phyloP scores from a whole-genome alignment of 352 stramenopile species.

The Phytophthora quininea region DNA sequence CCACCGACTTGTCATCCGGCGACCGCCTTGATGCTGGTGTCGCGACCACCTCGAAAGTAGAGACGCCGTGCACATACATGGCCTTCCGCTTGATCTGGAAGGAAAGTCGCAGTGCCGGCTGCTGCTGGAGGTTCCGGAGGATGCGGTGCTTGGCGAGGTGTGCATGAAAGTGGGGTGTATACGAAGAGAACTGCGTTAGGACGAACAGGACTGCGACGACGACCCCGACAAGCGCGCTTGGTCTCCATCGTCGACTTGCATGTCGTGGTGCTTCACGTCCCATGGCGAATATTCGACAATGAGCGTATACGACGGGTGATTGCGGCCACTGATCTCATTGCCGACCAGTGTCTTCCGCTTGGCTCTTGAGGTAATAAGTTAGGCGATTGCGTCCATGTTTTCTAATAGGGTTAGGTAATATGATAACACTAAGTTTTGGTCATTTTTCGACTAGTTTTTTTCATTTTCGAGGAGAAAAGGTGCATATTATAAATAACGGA shows the following conservation, averaged over 20 bases:
- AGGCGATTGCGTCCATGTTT: too few relatives aligned
- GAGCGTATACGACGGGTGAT: background rate
- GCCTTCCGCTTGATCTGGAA: constrained; percentile 48
- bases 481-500: too few relatives aligned
- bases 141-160: constrained; percentile 52
- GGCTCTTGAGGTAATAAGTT: too few relatives aligned
- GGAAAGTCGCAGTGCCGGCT: constrained; percentile 40
- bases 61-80: constrained; percentile 42
- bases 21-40: constrained; percentile 29
- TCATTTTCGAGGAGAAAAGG: too few relatives aligned
- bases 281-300: constrained; percentile 1
- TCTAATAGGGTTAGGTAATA: too few relatives aligned
- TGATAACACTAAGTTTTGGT: too few relatives aligned
- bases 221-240: constrained; percentile 8
- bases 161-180: constrained; percentile 41
- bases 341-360: too few relatives aligned
- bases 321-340: background rate
- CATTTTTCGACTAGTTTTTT: too few relatives aligned
- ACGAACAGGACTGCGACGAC: constrained; percentile 17
- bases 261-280: constrained; percentile 2
- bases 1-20: constrained; percentile 21
- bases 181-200: constrained; percentile 27
- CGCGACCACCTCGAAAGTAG: constrained; percentile 44
- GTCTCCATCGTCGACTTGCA: constrained; percentile 9
- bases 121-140: constrained; percentile 42